phyloP scores from a whole-genome alignment of 202 grass and related monocot species.

The Musa balbisiana region DNA sequence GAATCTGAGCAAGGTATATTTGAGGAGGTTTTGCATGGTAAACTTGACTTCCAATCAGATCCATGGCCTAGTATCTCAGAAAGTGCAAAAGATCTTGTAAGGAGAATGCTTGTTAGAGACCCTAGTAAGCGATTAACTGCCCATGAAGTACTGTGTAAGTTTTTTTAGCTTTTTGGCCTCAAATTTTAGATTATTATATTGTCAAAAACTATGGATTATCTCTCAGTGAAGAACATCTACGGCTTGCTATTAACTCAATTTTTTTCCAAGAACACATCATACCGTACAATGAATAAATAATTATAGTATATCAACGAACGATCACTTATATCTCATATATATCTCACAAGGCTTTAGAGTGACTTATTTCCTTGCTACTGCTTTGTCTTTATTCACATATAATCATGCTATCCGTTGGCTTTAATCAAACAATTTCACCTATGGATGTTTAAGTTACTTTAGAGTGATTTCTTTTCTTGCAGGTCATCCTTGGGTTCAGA shows the following conservation, averaged over 20 bases:
- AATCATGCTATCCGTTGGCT: neutral
- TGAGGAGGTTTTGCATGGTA: constrained; percentile 95
- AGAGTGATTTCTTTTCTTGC: neutral
- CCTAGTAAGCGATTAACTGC: constrained; percentile 88
- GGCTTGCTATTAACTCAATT: too few relatives aligned
- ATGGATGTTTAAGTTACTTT: neutral
- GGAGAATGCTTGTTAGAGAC: constrained; percentile 90
- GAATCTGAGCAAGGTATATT: constrained; percentile 99
- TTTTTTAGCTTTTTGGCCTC: constrained; percentile 4
- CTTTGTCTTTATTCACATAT: neutral
- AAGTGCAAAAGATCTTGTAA: constrained; percentile 87
- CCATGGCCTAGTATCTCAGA: constrained; percentile 94
- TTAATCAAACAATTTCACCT: neutral
- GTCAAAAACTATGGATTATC: too few relatives aligned
- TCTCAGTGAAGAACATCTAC: too few relatives aligned
- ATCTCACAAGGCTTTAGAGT: too few relatives aligned
- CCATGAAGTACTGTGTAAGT: constrained; percentile 95
- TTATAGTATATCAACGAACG: too few relatives aligned
- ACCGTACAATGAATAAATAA: too few relatives aligned
- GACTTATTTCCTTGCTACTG: too few relatives aligned
- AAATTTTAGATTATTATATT: neutral
- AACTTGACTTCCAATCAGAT: constrained; percentile 81
- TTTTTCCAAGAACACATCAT: too few relatives aligned
- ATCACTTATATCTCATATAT: too few relatives aligned
- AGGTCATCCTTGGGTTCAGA: constrained; percentile 96